phyloP scores from a whole-genome alignment of 495 filamentous ascomycete species.

The Hypoxylon rickii region DNA sequence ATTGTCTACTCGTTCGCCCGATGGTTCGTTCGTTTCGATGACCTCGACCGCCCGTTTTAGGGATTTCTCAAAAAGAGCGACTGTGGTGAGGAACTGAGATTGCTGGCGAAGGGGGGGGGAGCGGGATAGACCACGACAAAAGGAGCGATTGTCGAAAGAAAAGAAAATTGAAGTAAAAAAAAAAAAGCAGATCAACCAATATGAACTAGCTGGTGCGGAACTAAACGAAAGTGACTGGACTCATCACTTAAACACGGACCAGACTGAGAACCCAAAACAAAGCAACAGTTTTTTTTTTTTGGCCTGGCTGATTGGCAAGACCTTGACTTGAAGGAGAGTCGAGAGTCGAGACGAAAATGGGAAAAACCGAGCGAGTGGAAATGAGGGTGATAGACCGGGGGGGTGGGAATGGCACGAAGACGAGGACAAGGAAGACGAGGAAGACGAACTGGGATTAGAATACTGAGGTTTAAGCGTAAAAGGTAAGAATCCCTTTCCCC shows the following conservation, averaged over 20 bases:
- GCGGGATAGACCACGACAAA: conserved; percentile 11
- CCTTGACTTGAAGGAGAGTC: no score
- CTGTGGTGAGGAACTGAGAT: conserved; percentile 6
- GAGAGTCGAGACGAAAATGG: conserved; percentile 20
- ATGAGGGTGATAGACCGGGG: conserved; percentile 29
- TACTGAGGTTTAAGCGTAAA: no score
- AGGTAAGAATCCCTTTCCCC: no score
- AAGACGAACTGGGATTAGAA: background rate
- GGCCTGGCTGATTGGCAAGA: no score
- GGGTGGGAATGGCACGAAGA: no score
- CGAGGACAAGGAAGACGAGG: no score
- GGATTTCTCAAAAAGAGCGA: conserved; percentile 40
- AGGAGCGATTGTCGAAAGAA: conserved; percentile 19
- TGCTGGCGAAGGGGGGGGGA: conserved; percentile 2
- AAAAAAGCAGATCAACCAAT: conserved; percentile 4
- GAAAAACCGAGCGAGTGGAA: conserved; percentile 30
- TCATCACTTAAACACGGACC: conserved; percentile 7
- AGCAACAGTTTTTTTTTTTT: no score
- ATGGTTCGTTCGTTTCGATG: conserved; percentile 2
- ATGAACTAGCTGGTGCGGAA: background rate
- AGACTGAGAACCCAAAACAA: conserved; percentile 16
- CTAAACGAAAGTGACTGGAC: background rate
- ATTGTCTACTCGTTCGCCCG: conserved; percentile 1
- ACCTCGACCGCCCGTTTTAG: no score
- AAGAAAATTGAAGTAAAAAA: conserved; percentile 11